Evolutionary conservation across 2,329 filamentous ascomycete genomes (phyloP).

Genomic region (Raffaelea ambrosiae): DNA sequence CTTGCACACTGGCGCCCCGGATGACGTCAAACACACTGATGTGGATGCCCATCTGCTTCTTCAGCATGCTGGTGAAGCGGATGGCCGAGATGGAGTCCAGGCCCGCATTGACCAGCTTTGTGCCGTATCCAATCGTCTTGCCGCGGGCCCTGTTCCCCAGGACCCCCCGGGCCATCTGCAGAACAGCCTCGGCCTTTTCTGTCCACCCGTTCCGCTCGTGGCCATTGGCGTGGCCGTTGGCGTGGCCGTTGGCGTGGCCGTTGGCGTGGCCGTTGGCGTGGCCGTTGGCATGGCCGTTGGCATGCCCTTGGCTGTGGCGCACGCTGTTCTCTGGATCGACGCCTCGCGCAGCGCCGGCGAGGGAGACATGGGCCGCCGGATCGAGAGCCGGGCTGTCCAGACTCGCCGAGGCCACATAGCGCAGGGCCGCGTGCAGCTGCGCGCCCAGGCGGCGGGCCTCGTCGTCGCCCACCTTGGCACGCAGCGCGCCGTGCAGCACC

Average conservation of each 20-base stretch:
- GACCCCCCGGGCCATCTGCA: conserved; percentile 11
- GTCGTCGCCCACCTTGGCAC: conserved; percentile 10
- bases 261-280: too few relatives aligned
- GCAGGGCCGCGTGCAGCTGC: conserved; percentile 4
- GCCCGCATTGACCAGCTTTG: conserved; percentile 14
- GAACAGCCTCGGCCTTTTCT: conserved; percentile 6
- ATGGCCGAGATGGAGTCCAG: conserved; percentile 18
- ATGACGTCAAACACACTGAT: conserved; percentile 16
- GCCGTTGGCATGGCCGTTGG: not conserved
- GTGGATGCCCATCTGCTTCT: conserved; percentile 11
- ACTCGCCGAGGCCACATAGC: not conserved
- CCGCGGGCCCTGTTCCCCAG: conserved; percentile 8
- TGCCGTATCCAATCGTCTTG: conserved; percentile 11
- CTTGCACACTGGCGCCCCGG: conserved; percentile 12
- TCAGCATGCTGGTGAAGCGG: conserved; percentile 13
- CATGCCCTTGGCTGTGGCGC: too few relatives aligned
- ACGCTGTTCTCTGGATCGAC: too few relatives aligned
- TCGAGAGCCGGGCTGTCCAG: not conserved
- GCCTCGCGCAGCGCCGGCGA: too few relatives aligned
- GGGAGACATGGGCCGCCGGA: not conserved
- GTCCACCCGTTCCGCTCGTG: not conserved
- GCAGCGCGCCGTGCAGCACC: conserved; percentile 11
- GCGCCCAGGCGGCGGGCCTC: conserved; percentile 5
- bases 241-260: not conserved
- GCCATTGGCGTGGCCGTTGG: not conserved